phyloP scores from a whole-genome alignment of 371 early-diverging fungal species.

The Haplosporangium sp. region DNA sequence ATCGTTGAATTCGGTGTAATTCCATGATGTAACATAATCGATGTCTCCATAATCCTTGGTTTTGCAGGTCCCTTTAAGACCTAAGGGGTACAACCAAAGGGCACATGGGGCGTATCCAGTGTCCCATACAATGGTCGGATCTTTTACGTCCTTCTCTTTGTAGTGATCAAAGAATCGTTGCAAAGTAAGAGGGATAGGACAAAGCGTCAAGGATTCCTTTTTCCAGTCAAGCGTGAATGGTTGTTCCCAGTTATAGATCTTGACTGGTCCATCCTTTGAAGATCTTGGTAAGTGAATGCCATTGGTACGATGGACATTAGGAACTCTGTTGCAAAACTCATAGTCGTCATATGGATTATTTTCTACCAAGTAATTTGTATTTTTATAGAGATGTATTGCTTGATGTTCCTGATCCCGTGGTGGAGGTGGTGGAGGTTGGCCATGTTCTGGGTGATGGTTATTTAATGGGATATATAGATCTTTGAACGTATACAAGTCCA shows the following conservation, averaged over 20 bases:
- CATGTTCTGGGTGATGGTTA: too few species aligned
- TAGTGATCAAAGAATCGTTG: not conserved
- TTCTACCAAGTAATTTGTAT: not conserved
- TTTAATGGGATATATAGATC: too few species aligned
- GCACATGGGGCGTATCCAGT: constrained; percentile 1
- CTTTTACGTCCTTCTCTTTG: not conserved
- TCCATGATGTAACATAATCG: not conserved
- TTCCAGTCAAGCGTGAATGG: not conserved
- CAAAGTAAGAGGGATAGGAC: not conserved
- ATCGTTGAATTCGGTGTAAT: not conserved
- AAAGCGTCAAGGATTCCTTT: not conserved
- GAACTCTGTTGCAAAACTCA: not conserved
- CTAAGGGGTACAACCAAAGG: not conserved
- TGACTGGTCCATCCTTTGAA: not conserved
- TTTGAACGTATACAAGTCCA: too few species aligned
- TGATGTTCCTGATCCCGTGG: too few species aligned
- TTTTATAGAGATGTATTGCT: not conserved
- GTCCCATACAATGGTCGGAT: not conserved
- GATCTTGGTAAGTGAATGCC: not conserved
- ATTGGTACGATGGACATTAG: not conserved
- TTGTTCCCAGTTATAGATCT: not conserved
- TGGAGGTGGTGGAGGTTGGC: too few species aligned
- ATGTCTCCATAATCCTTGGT: not conserved
- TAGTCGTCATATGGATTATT: not conserved
- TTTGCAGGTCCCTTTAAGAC: not conserved